A percentile compares a stretch with the other conserved stretches of the same genome.
phyloP scores from a whole-genome alignment of 2,329 filamentous ascomycete species.

The Lachnellula occidentalis region DNA sequence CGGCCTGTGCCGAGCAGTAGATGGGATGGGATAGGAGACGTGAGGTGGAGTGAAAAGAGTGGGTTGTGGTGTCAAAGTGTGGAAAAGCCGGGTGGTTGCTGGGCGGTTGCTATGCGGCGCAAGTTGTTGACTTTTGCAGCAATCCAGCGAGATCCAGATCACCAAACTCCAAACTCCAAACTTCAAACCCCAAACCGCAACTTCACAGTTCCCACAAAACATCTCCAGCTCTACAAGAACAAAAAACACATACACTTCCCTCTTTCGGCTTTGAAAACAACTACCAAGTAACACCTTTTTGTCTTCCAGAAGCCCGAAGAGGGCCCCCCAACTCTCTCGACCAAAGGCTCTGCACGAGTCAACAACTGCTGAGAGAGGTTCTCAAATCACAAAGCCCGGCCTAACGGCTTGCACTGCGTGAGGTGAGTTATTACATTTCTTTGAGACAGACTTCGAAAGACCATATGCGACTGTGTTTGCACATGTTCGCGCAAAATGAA shows the following conservation, averaged over 20 bases:
- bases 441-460: neutral
- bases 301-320: constrained; percentile 24
- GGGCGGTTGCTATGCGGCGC: neutral
- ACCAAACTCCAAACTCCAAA: neutral
- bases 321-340: constrained; percentile 16
- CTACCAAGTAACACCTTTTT: constrained; percentile 4
- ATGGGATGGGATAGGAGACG: too few relatives aligned
- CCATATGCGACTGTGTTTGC: too few relatives aligned
- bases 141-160: neutral
- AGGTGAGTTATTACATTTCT: constrained; percentile 47
- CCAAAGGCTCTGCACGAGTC: constrained; percentile 34
- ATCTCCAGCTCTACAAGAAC: neutral
- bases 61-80: neutral
- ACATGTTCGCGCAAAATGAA: too few relatives aligned
- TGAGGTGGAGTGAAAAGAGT: neutral
- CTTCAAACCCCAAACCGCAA: neutral
- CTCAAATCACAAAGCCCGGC: constrained; percentile 56
- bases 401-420: constrained; percentile 79
- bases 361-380: constrained; percentile 44
- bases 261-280: constrained; percentile 21
- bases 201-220: neutral
- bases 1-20: neutral
- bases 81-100: neutral
- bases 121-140: neutral
- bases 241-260: too few relatives aligned